These are phyloP conservation scores for Fusarium buxicola DNA, from an alignment of 2,329 filamentous ascomycete genomes.

Conservation along the genomic window DNA sequence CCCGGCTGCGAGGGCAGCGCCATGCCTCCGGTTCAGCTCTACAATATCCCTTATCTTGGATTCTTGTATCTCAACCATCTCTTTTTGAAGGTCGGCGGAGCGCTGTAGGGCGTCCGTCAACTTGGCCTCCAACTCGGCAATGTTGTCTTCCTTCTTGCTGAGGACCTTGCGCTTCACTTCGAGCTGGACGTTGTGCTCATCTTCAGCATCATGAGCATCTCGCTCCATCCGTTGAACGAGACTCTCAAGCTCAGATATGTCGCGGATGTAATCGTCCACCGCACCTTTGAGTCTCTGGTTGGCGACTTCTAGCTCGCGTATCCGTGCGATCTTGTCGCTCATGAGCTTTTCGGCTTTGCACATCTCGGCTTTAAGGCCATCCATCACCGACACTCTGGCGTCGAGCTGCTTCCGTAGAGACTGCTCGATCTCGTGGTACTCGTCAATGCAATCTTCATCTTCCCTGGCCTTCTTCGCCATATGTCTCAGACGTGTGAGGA, in stretches of 20 bases:
- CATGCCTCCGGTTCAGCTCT: constrained; percentile 56
- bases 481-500: constrained; percentile 62
- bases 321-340: constrained; percentile 52
- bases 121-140: constrained; percentile 58
- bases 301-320: constrained; percentile 62
- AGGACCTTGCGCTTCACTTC: constrained; percentile 51
- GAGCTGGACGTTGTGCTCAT: constrained; percentile 50
- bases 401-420: constrained; percentile 68
- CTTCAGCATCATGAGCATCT: constrained; percentile 47
- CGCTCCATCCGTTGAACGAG: constrained; percentile 63
- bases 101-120: constrained; percentile 56
- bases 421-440: constrained; percentile 68
- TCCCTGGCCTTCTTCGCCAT: constrained; percentile 60
- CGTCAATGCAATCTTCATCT: constrained; percentile 67
- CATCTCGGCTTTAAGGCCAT: constrained; percentile 59
- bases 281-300: constrained; percentile 64
- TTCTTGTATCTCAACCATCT: constrained; percentile 55
- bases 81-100: constrained; percentile 52
- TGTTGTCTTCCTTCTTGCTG: constrained; percentile 51
- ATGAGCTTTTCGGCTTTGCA: constrained; percentile 49
- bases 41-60: constrained; percentile 49
- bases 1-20: constrained; percentile 60
- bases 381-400: constrained; percentile 64
- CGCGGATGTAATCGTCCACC: constrained; percentile 64
- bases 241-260: constrained; percentile 64